Conservation (phyloP, 768 basidiomycete species). For the Leccinum pellstonianum region DNA sequence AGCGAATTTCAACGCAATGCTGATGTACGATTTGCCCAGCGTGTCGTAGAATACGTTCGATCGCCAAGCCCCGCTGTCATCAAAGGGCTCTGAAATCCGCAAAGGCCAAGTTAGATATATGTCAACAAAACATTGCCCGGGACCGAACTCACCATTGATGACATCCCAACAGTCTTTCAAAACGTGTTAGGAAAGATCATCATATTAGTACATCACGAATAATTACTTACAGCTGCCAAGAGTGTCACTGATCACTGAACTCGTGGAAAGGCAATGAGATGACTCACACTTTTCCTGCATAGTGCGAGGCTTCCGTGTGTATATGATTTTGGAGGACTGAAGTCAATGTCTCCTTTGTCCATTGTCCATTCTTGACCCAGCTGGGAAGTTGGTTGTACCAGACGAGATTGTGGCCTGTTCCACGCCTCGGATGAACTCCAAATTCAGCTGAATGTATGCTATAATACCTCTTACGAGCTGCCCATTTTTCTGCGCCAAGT, state of each 20-base stretch:
- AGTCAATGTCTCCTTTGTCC: constrained; percentile 15
- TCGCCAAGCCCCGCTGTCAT: constrained; percentile 59
- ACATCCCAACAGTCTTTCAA: constrained; percentile 24
- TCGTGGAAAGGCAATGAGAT: not conserved
- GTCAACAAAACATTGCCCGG: not conserved
- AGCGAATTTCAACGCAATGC: constrained; percentile 43
- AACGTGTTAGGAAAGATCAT: not conserved
- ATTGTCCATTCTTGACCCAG: constrained; percentile 18
- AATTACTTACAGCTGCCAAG: constrained; percentile 14
- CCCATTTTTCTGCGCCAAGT: constrained; percentile 18
- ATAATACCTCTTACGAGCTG: constrained; percentile 20
- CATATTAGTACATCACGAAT: not conserved
- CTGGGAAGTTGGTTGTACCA: constrained; percentile 16
- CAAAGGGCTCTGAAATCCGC: constrained; percentile 26
- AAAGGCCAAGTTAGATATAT: not conserved
- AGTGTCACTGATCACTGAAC: not conserved
- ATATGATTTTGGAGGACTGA: constrained; percentile 19
- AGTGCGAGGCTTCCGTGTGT: constrained; percentile 17
- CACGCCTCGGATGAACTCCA: not conserved
- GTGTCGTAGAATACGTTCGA: constrained; percentile 51
- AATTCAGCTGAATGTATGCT: not conserved
- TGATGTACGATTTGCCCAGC: constrained; percentile 45
- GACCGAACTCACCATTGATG: constrained; percentile 14
- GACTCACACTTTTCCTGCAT: constrained; percentile 13
- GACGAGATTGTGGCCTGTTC: constrained; percentile 20